These are phyloP conservation scores for Centaurea solstitialis DNA, from an alignment of 129 eudicot species.

Conservation along the genomic window DNA sequence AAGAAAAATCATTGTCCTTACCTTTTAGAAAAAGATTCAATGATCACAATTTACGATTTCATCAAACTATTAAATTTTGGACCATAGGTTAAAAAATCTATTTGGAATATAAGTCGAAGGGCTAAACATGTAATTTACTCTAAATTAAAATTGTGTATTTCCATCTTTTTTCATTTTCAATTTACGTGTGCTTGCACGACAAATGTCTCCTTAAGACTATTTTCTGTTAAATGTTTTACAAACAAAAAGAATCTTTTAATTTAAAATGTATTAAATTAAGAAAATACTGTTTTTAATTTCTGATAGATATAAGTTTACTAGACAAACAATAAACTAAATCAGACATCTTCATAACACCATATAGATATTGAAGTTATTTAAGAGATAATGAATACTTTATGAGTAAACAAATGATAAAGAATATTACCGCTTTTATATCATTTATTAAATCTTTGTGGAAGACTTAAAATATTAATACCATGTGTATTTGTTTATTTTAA, in stretches of 20 bases:
- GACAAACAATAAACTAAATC: not conserved
- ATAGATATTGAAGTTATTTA: too few relatives aligned
- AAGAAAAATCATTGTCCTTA: not conserved
- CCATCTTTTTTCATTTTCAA: not conserved
- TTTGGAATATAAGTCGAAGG: not conserved
- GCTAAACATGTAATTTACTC: not conserved
- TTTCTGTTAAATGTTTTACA: not conserved
- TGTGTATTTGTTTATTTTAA: not conserved
- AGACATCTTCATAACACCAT: not conserved
- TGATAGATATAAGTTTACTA: not conserved
- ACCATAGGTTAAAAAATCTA: not conserved
- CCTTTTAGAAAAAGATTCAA: too few relatives aligned
- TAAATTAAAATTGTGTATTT: not conserved
- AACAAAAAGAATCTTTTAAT: not conserved
- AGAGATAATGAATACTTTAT: not conserved
- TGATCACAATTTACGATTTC: not conserved
- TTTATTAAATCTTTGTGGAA: not conserved
- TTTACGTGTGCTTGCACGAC: slow-evolving; percentile 20
- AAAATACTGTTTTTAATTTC: not conserved
- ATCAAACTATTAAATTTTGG: not conserved
- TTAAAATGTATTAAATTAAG: not conserved
- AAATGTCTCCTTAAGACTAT: not conserved
- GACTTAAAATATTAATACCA: not conserved
- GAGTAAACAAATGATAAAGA: not conserved
- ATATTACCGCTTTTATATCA: not conserved